Conservation (phyloP, 108 stramenopile species). For the Cyclotella cryptica region DNA sequence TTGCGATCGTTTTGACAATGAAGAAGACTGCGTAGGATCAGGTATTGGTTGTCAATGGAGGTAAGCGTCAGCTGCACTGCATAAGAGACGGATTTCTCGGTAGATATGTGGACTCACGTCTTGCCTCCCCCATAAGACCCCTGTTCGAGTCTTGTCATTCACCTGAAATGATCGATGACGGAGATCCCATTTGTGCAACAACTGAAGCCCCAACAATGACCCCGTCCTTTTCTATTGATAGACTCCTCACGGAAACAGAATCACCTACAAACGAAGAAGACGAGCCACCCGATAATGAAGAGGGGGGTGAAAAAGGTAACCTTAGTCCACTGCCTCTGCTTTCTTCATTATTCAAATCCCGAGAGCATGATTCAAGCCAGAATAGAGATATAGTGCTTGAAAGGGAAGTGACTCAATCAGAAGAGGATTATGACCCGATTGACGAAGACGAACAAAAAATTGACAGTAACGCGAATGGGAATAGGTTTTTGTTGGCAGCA, state of each 20-base stretch:
- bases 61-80: not conserved
- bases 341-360: constrained; percentile 31
- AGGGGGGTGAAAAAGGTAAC: not conserved
- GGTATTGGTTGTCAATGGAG: constrained; percentile 53
- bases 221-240: constrained; percentile 39
- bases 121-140: not conserved
- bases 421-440: not conserved
- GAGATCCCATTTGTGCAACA: constrained; percentile 46
- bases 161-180: constrained; percentile 57
- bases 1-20: constrained; percentile 44
- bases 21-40: constrained; percentile 38
- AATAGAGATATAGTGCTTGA: not conserved
- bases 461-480: not conserved
- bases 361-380: constrained; percentile 15
- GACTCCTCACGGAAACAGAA: constrained; percentile 26
- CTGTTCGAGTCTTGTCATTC: constrained; percentile 54
- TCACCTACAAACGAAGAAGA: constrained; percentile 36
- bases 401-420: not conserved
- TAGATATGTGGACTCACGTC: no score
- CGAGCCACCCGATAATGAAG: not conserved
- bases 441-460: not conserved
- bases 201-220: constrained; percentile 53
- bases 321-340: not conserved
- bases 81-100: no score
- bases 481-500: constrained; percentile 15